Evolutionary conservation across 768 basidiomycete genomes (phyloP).

Genomic region (Amanita thiersii): DNA sequence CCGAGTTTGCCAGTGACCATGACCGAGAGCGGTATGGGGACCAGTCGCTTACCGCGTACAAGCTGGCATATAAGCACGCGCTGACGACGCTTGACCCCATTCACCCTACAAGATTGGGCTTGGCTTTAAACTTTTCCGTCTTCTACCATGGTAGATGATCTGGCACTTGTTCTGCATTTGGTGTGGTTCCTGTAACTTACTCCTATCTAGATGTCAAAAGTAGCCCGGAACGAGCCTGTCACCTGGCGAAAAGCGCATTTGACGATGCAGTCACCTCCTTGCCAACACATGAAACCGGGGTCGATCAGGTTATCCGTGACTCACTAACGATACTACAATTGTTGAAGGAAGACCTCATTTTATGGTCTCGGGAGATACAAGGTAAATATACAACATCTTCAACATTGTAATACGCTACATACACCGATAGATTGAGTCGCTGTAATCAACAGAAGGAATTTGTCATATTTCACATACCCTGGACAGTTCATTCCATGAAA

Average conservation of each 20-base stretch:
- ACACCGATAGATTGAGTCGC: constrained; percentile 3
- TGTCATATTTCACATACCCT: too few relatives aligned
- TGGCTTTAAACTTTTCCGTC: constrained; percentile 91
- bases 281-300: constrained; percentile 26
- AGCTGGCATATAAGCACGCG: constrained; percentile 80
- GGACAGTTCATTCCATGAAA: too few relatives aligned
- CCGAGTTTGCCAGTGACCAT: constrained; percentile 72
- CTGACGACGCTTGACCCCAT: constrained; percentile 62
- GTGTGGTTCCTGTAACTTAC: too few relatives aligned
- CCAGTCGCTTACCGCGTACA: constrained; percentile 78
- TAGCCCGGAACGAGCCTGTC: constrained; percentile 81
- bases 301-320: constrained; percentile 45
- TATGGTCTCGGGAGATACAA: constrained; percentile 78
- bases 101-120: constrained; percentile 81
- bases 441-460: too few relatives aligned
- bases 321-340: constrained; percentile 81
- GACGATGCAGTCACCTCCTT: constrained; percentile 80
- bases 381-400: constrained; percentile 10
- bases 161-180: not conserved
- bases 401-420: not conserved
- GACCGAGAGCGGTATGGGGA: constrained; percentile 64
- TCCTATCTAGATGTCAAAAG: constrained; percentile 54
- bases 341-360: constrained; percentile 74
- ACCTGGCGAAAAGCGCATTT: constrained; percentile 86
- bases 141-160: constrained; percentile 59